Evolutionary conservation across 768 basidiomycete genomes (phyloP).

Genomic region (Lactarius pseudohatsudake): DNA sequence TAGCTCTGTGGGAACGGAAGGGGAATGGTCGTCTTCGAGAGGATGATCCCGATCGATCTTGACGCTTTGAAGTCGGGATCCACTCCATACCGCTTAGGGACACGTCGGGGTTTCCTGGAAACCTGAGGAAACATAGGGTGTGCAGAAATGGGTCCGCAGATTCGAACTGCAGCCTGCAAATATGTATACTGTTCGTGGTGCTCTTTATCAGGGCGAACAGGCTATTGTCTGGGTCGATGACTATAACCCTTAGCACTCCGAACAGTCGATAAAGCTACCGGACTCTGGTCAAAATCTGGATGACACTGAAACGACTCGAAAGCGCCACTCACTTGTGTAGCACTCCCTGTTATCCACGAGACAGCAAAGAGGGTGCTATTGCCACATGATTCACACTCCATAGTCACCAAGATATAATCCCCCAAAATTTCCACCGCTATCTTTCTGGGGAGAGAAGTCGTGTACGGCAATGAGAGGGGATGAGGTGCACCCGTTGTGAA

Average conservation of each 20-base stretch:
- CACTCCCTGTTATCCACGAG: constrained; percentile 16
- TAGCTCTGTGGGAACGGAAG: constrained; percentile 17
- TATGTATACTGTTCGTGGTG: not conserved
- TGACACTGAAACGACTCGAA: not conserved
- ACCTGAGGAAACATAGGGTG: constrained; percentile 14
- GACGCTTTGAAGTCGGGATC: constrained; percentile 1
- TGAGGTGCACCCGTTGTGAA: constrained; percentile 15
- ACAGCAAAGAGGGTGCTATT: constrained; percentile 5
- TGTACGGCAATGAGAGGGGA: constrained; percentile 10
- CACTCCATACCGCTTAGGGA: constrained; percentile 7
- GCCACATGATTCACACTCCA: not conserved
- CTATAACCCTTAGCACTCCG: constrained; percentile 11
- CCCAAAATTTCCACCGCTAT: constrained; percentile 10
- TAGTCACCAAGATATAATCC: constrained; percentile 9
- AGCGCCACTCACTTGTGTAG: not conserved
- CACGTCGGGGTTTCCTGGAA: not conserved
- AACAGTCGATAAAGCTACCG: not conserved
- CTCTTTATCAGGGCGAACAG: constrained; percentile 13
- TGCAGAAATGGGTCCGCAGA: not conserved
- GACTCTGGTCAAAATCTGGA: not conserved
- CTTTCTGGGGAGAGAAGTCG: constrained; percentile 9
- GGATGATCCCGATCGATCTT: not conserved
- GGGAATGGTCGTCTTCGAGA: constrained; percentile 10
- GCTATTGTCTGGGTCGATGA: constrained; percentile 3
- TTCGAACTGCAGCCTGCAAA: constrained; percentile 4